Evolutionary conservation across 108 stramenopile species (phyloP), one percentile per base, ranked within the genome.

Genomic region (Cyclotella sp.): DNA sequence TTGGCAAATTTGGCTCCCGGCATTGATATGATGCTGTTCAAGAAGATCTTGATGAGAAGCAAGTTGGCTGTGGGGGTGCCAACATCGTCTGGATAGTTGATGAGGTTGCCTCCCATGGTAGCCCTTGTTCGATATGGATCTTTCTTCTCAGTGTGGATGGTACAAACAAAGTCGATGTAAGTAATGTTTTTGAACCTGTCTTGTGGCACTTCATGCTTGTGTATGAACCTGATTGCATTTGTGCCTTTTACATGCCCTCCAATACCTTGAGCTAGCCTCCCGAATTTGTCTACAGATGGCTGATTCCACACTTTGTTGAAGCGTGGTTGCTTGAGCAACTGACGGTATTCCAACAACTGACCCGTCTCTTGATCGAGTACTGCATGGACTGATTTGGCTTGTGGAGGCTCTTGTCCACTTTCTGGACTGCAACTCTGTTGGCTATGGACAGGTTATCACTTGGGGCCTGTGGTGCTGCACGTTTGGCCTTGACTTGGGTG

Each of bases 21-120:
- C 1, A 70, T 84, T 34, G 76, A 75, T 22, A 88, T 47, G 67
- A 81, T 68, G 58, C 82, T 85, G 68, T 85, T 88, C 57, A 68
- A 18, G 29, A 51, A 34, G 11, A 68, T 68, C 19, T 68, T 68
- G 49, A 68, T 52, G 1, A 68, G 49, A 27, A 89, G 15, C 0
- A 84, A 49, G 24, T 72, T 77, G 21, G 55, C 69, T 0, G 78
- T 76, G 22, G 75, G 70, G 22, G 85, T 81, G 24, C 71, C 54
- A 0, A 54, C 65, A 43, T 81, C 74, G 13, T 46, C 63, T 57
- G 69, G 64, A 55, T 79, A 84, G 67, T 68, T 27, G 28, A 68
- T 68, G 49, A 51, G 46, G 49, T 52, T 52, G 26, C 67, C 67
- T 68, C 67, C 67, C 30, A 68, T 53, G 5, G 67, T 68, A 1